phyloP scores from a whole-genome alignment of 2,329 filamentous ascomycete genomes.

The Lasiodiplodia hormozganensis region DNA sequence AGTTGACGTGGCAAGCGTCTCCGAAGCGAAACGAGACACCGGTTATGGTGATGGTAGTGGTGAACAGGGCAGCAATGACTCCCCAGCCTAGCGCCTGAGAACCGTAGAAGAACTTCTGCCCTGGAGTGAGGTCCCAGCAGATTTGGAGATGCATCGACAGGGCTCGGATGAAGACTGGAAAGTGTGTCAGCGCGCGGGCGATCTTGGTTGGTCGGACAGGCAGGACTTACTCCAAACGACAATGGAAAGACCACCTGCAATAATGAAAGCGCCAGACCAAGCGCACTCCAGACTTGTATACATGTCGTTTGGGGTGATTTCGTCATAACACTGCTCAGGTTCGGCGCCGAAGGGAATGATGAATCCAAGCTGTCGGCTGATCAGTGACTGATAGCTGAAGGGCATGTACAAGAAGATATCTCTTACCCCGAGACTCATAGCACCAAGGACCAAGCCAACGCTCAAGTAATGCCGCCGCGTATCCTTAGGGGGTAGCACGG shows the following conservation, averaged over 20 bases:
- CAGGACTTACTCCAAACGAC: constrained; percentile 75
- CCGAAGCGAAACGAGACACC: constrained; percentile 96
- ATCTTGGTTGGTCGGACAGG: neutral
- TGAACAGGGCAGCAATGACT: constrained; percentile 76
- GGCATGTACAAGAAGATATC: neutral
- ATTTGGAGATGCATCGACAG: constrained; percentile 96
- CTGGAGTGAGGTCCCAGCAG: constrained; percentile 93
- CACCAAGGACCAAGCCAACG: constrained; percentile 79
- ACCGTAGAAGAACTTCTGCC: constrained; percentile 86
- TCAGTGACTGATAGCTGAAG: constrained; percentile 29
- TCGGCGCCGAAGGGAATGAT: constrained; percentile 82
- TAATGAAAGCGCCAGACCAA: constrained; percentile 83
- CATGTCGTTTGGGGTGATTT: constrained; percentile 95
- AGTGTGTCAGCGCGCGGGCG: neutral
- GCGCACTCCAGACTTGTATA: constrained; percentile 80
- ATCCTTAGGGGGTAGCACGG: constrained; percentile 81
- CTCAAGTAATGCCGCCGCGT: constrained; percentile 93
- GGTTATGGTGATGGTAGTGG: constrained; percentile 79
- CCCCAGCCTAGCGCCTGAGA: constrained; percentile 84
- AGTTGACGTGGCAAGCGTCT: constrained; percentile 91
- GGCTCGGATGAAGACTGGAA: constrained; percentile 77
- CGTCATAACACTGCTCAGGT: constrained; percentile 83
- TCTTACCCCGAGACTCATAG: constrained; percentile 80
- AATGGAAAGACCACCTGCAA: constrained; percentile 84
- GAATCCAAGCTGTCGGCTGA: constrained; percentile 77